Percentiles rank a stretch among this genome's conserved stretches.
Conservation (phyloP, 192 early-diverging fungal species). For the Rhizoclosmatium sp. region DNA sequence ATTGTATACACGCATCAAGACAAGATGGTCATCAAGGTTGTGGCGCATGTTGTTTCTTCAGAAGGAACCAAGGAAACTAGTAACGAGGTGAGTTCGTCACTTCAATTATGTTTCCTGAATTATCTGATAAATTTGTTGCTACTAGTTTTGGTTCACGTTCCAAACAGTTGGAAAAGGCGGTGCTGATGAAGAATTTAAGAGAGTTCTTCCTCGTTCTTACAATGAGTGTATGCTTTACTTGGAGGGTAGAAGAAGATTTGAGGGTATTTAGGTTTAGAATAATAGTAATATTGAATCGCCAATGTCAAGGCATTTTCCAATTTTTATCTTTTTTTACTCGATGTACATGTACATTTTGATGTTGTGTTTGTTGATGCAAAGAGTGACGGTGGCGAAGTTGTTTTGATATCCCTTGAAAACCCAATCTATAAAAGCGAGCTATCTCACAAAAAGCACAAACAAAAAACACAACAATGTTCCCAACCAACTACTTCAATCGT, state of each 20-base stretch:
- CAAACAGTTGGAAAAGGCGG: conserved; percentile 7
- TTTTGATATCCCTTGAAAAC: too few relatives aligned
- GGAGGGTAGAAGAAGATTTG: conserved; percentile 13
- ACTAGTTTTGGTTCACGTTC: conserved; percentile 29
- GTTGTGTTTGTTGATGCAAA: too few relatives aligned
- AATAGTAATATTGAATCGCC: too few relatives aligned
- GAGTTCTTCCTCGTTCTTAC: conserved; percentile 5
- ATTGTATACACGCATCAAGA: conserved; percentile 68
- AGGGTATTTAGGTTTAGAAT: background rate
- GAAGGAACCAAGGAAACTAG: conserved; percentile 44
- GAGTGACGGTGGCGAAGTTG: too few relatives aligned
- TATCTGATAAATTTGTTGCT: conserved; percentile 65
- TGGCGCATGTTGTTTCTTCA: conserved; percentile 70
- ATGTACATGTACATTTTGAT: too few relatives aligned
- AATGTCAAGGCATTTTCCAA: too few relatives aligned
- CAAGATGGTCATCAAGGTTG: conserved; percentile 25
- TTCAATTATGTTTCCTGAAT: conserved; percentile 11
- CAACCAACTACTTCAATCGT: too few relatives aligned
- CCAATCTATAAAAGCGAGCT: too few relatives aligned
- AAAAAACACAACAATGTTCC: too few relatives aligned
- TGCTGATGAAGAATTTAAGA: background rate
- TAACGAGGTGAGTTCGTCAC: too few relatives aligned
- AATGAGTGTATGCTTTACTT: conserved; percentile 25
- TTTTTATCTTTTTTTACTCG: too few relatives aligned
- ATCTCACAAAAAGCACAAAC: too few relatives aligned